Evolutionary conservation across 257 asterid genomes (phyloP).

Genomic region (Solanum appendiculatum): DNA sequence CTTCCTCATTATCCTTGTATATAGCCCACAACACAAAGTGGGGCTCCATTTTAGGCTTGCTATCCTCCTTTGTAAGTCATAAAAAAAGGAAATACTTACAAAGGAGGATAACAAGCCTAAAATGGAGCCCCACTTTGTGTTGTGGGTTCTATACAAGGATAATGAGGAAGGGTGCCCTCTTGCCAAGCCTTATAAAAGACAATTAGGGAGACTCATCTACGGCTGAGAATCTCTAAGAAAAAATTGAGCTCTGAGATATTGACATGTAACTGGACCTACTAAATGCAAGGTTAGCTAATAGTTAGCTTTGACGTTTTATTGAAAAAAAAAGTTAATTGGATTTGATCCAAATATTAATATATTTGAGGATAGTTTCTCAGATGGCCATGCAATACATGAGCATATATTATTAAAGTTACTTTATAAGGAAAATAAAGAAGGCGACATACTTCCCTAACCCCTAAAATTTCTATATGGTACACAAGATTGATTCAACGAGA

Average conservation of each 20-base stretch:
- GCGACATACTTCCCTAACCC: not conserved
- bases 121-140: not conserved
- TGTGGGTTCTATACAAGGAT: not conserved
- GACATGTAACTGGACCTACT: conserved; percentile 13
- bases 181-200: not conserved
- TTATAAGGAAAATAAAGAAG: not conserved
- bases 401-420: no score
- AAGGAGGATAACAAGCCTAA: not conserved
- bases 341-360: no score
- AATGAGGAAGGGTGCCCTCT: not conserved
- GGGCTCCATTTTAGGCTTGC: no score
- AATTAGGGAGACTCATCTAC: not conserved
- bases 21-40: no score
- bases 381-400: no score
- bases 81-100: no score
- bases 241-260: conserved; percentile 2
- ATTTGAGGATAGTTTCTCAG: no score
- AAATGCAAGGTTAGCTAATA: not conserved
- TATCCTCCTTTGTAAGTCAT: no score
- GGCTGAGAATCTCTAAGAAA: not conserved
- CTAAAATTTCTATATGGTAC: not conserved
- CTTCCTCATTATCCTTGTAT: no score
- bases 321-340: no score
- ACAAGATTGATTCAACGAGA: not conserved
- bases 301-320: not conserved